Percentiles rank a stretch among this genome's conserved stretches.
phyloP scores from a whole-genome alignment of 345 rosid genomes.

The Moringa oleifera region DNA sequence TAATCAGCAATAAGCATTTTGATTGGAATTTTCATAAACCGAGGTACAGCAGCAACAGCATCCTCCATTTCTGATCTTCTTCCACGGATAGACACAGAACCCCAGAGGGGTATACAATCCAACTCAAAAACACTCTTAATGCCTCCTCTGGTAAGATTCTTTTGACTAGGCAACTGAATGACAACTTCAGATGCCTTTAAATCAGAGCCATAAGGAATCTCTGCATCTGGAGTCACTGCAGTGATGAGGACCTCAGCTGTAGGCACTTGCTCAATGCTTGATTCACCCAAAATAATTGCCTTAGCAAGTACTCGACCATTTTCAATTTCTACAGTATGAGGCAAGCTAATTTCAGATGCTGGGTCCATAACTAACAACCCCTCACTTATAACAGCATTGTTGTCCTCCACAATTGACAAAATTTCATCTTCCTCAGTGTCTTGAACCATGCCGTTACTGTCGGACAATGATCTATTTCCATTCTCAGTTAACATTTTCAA shows the following conservation, averaged over 20 bases:
- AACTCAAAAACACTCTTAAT: constrained; percentile 68
- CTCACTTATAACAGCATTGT: constrained; percentile 38
- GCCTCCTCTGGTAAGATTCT: constrained; percentile 41
- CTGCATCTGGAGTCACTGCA: constrained; percentile 38
- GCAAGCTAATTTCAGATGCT: constrained; percentile 47
- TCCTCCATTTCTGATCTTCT: constrained; percentile 96
- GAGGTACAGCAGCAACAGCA: constrained; percentile 56
- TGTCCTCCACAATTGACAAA: constrained; percentile 43
- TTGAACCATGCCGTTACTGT: constrained; percentile 30
- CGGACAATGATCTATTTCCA: constrained; percentile 25
- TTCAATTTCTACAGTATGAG: constrained; percentile 37
- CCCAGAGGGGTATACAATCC: constrained; percentile 89
- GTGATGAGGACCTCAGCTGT: constrained; percentile 54
- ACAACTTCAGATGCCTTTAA: constrained; percentile 49
- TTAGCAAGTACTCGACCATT: constrained; percentile 47
- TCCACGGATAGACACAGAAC: constrained; percentile 63
- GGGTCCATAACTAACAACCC: constrained; percentile 54
- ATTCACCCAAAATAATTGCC: constrained; percentile 59
- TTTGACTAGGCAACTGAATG: constrained; percentile 57
- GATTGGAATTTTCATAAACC: constrained; percentile 65
- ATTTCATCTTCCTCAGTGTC: constrained; percentile 53
- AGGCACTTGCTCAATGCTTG: constrained; percentile 55
- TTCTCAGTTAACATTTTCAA: constrained; percentile 26
- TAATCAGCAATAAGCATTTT: constrained; percentile 65
- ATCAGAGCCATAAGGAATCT: constrained; percentile 32